Evolutionary conservation across 2,329 filamentous ascomycete species (phyloP).

Genomic region (Apiospora pterosperma): DNA sequence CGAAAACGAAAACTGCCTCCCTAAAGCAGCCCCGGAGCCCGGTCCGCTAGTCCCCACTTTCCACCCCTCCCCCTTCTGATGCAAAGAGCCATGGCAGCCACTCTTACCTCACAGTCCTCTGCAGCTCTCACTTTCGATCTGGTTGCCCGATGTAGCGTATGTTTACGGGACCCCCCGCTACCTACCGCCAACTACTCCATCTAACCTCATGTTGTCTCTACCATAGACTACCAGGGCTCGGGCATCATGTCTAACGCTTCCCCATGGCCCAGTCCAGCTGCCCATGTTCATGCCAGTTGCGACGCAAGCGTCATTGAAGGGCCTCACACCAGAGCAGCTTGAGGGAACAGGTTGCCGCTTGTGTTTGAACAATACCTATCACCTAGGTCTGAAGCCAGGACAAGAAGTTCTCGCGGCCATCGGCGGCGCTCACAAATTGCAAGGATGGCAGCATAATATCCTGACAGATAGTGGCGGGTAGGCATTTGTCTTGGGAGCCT

Average conservation of each 20-base stretch:
- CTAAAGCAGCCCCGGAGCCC: neutral
- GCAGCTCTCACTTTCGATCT: constrained; percentile 77
- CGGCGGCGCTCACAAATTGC: constrained; percentile 89
- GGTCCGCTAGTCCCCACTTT: neutral
- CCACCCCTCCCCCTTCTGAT: neutral
- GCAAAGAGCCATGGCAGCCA: constrained; percentile 43
- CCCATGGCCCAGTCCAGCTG: constrained; percentile 85
- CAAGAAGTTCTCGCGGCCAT: constrained; percentile 83
- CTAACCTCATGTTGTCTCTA: neutral
- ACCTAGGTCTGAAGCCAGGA: constrained; percentile 90
- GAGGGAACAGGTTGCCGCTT: constrained; percentile 85
- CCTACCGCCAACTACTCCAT: neutral
- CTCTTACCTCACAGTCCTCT: constrained; percentile 44
- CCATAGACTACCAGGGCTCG: constrained; percentile 86
- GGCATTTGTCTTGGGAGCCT: constrained; percentile 17
- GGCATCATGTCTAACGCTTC: constrained; percentile 80
- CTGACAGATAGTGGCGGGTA: constrained; percentile 77
- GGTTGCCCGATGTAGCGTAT: constrained; percentile 75
- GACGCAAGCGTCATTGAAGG: constrained; percentile 93
- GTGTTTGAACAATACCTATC: constrained; percentile 98
- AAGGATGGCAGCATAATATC: constrained; percentile 94
- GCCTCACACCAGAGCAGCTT: constrained; percentile 86
- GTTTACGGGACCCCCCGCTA: constrained; percentile 23
- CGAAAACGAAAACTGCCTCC: neutral
- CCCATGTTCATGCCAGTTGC: constrained; percentile 99